phyloP scores from a whole-genome alignment of 371 early-diverging fungal genomes.

The Mortierella sp. region DNA sequence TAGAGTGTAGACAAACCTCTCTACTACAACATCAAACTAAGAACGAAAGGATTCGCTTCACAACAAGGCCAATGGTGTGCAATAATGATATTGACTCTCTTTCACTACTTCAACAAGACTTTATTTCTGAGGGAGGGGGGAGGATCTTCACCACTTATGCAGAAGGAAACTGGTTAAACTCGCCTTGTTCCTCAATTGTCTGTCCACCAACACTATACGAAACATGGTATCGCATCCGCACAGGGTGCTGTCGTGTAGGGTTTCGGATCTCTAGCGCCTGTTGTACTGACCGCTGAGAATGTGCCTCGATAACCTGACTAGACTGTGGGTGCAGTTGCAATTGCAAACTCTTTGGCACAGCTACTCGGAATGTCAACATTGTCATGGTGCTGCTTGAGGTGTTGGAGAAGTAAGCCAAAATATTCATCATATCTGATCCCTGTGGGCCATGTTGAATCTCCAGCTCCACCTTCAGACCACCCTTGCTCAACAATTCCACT shows the following conservation, averaged over 20 bases:
- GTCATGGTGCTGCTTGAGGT: slow-evolving; percentile 62
- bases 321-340: slow-evolving; percentile 73
- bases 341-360: slow-evolving; percentile 72
- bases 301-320: slow-evolving; percentile 63
- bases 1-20: too few species aligned
- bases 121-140: too few species aligned
- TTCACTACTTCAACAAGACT: too few species aligned
- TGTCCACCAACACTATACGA: slow-evolving; percentile 76
- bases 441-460: slow-evolving; percentile 40
- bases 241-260: slow-evolving; percentile 64
- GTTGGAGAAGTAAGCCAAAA: slow-evolving; percentile 62
- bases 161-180: slow-evolving; percentile 55
- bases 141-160: too few species aligned
- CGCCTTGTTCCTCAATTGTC: slow-evolving; percentile 77
- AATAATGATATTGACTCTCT: too few species aligned
- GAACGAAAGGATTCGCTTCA: too few species aligned
- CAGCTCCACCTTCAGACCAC: slow-evolving; percentile 63
- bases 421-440: slow-evolving; percentile 31
- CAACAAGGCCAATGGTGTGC: too few species aligned
- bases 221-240: slow-evolving; percentile 75
- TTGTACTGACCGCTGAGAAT: slow-evolving; percentile 63
- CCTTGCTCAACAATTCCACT: slow-evolving; percentile 72
- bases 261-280: slow-evolving; percentile 68
- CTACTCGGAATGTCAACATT: slow-evolving; percentile 58
- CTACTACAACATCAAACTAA: too few species aligned